Percentiles rank a stretch among this genome's conserved stretches.
phyloP scores from a whole-genome alignment of 306 rosid genomes.

The Sicyos edulis region DNA sequence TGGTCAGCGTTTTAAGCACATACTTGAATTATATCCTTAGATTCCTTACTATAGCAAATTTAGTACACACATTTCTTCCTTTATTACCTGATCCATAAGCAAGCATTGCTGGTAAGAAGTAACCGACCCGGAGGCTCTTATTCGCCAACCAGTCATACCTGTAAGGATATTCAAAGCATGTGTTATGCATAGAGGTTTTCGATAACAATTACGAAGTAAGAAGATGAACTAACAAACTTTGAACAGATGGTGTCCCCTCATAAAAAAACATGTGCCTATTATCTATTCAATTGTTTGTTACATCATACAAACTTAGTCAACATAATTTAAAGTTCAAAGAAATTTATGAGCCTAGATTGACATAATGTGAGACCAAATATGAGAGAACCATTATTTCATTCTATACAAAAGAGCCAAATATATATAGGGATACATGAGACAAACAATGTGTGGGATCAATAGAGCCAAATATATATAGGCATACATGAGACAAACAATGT shows the following conservation, averaged over 20 bases:
- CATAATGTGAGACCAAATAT: not conserved
- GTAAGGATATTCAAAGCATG: constrained; percentile 13
- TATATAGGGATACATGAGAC: too few species aligned
- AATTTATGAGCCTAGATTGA: not conserved
- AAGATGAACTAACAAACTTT: too few species aligned
- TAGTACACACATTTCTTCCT: not conserved
- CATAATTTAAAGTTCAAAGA: not conserved
- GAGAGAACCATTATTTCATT: too few species aligned
- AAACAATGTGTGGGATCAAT: too few species aligned
- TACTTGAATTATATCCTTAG: not conserved
- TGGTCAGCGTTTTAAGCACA: not conserved
- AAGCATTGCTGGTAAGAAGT: constrained; percentile 89
- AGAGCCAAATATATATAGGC: too few species aligned
- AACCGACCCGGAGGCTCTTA: constrained; percentile 61
- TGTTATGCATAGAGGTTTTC: not conserved
- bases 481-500: too few species aligned
- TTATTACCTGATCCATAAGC: constrained; percentile 89
- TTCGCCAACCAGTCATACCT: constrained; percentile 94
- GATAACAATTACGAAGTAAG: not conserved
- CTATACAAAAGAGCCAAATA: too few species aligned
- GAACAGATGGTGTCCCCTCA: too few species aligned
- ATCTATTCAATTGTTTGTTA: too few species aligned
- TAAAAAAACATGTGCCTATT: too few species aligned
- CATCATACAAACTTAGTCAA: too few species aligned
- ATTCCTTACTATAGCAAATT: not conserved